Base-by-base conservation (phyloP, 2,329 filamentous ascomycete genomes). In the Colletotrichum tofieldiae region DNA sequence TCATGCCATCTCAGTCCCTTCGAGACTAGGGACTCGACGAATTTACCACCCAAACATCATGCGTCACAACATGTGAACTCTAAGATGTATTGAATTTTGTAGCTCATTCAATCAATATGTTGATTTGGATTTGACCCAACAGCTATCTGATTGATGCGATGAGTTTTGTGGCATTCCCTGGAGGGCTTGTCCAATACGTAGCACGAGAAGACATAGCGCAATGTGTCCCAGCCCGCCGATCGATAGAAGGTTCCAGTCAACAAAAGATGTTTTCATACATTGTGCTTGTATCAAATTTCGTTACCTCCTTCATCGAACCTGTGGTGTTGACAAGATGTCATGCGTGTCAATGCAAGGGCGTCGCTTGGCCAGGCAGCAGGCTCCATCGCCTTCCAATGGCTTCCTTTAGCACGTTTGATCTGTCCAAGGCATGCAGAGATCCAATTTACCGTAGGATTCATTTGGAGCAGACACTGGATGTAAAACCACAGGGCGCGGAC, bases 401-500 rank as follows among this genome's bases (percentile, higher is more conserved):
- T 51, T 51, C 59, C 51, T 4, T 20, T 18, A 8, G 8, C 8
- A 6, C 18, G 23, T 37, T 6, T 1, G 2, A 29, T 20, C 20
- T 47, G 8, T 18, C 23, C n/a, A 8, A 8, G 5, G 59, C n/a
- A 5, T 47, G 8, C 23, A 37, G 29, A 20, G 7, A 20, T 39
- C n/a, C 14, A 12, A 2, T 8, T 1, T 2, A 16, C 0, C 2
- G 16, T 18, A 5, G 9, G 2, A 0, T 26, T 14, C 14, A 20
- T 1, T 4, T 18, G 6, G 5, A 26, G 8, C 4, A 18, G 23
- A 14, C 9, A 37, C 20, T 2, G 20, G 5, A 39, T 16, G 3
- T 23, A 14, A 14, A 26, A 11, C 20, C 9, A 9, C 3, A 56
- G 20, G 20, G 35, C 35, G n/a, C 12, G 11, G 1, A 26, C 12